These are phyloP conservation scores for Spathaspora passalidarum DNA, from an alignment of 805 yeast species.

Conservation along the genomic window DNA sequence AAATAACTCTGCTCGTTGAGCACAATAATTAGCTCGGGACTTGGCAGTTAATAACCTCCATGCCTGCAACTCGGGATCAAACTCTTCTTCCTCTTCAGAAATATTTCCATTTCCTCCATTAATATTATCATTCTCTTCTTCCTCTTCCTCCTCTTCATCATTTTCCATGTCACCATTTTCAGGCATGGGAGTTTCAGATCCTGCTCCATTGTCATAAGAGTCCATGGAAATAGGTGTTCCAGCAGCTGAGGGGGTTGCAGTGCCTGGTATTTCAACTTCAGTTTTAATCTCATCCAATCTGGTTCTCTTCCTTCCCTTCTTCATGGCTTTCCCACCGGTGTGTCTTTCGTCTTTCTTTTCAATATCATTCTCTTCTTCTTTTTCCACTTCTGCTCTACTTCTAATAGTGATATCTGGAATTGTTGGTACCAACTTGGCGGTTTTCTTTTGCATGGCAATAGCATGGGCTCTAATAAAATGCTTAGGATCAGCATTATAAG, in stretches of 20 bases:
- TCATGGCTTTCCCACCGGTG: slow-evolving; percentile 34
- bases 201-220: slow-evolving; percentile 11
- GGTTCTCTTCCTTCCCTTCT: slow-evolving; percentile 40
- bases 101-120: slow-evolving; percentile 13
- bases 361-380: slow-evolving; percentile 45
- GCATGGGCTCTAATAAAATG: slow-evolving; percentile 92
- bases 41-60: slow-evolving; percentile 86
- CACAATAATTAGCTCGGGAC: slow-evolving; percentile 71
- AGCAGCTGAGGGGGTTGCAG: slow-evolving; percentile 8
- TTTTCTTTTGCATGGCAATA: slow-evolving; percentile 90
- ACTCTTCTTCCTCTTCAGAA: slow-evolving; percentile 45
- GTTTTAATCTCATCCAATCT: slow-evolving; percentile 32
- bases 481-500: slow-evolving; percentile 91
- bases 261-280: slow-evolving; percentile 24
- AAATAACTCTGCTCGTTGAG: slow-evolving; percentile 65
- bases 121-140: slow-evolving; percentile 5
- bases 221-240: slow-evolving; percentile 13
- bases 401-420: slow-evolving; percentile 87
- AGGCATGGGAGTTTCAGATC: slow-evolving; percentile 11
- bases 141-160: slow-evolving; percentile 9
- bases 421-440: slow-evolving; percentile 68
- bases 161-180: slow-evolving; percentile 11
- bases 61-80: slow-evolving; percentile 72
- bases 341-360: slow-evolving; percentile 18
- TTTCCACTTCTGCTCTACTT: slow-evolving; percentile 68